phyloP scores from a whole-genome alignment of 73 alveolate species.

The Paramecium pentaurelia region DNA sequence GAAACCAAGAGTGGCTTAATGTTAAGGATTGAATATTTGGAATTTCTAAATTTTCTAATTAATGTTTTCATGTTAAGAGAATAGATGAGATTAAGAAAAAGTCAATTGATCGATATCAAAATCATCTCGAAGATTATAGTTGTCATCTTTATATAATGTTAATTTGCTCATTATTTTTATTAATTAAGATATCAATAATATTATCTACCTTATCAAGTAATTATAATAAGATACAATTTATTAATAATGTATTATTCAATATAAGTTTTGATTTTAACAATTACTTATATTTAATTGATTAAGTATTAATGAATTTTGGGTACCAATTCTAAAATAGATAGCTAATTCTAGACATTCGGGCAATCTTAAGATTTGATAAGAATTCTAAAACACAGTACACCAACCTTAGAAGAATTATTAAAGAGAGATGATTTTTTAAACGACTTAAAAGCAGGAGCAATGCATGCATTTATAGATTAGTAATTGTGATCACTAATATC shows the following conservation, averaged over 20 bases:
- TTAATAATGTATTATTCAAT: neutral
- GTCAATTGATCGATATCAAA: neutral
- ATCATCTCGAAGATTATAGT: neutral
- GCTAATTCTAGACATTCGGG: neutral
- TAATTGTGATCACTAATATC: neutral
- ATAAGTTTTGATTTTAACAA: neutral
- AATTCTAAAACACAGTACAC: neutral
- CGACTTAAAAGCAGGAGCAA: neutral
- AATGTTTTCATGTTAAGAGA: neutral
- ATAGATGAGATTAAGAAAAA: neutral
- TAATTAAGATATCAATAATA: neutral
- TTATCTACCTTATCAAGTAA: neutral
- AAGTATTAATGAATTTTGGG: neutral
- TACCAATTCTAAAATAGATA: neutral
- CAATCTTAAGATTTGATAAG: neutral
- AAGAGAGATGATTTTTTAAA: neutral
- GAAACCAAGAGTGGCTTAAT: neutral
- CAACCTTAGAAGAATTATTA: neutral
- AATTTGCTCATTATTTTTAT: neutral
- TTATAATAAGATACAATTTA: neutral
- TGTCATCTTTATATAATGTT: neutral
- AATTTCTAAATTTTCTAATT: neutral
- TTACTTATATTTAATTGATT: neutral
- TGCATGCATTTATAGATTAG: neutral
- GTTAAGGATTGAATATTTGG: neutral